Percentiles rank a stretch among this genome's conserved stretches.
Evolutionary conservation across 352 stramenopile species (phyloP).

Genomic region (Globisporangium cylindrosporum): DNA sequence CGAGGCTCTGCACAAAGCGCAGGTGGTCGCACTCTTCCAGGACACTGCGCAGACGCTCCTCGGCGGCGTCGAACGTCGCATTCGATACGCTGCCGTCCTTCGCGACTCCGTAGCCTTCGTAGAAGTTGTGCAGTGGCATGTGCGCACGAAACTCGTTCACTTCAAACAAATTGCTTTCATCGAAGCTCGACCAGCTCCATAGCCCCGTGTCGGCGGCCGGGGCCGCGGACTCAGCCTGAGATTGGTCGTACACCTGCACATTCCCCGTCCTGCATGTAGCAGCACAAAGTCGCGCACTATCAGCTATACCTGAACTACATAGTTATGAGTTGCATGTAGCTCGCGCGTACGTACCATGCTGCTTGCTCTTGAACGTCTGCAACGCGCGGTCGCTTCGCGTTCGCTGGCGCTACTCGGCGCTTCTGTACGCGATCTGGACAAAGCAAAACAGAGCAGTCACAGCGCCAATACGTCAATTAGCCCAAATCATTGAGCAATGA

Average conservation of each 20-base stretch:
- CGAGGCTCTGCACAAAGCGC: conserved; percentile 55
- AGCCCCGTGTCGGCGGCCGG: conserved; percentile 22
- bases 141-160: conserved; percentile 73
- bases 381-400: conserved; percentile 21
- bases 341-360: conserved; percentile 42
- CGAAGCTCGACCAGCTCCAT: conserved; percentile 60
- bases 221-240: conserved; percentile 15
- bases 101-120: conserved; percentile 46
- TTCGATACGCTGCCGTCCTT: conserved; percentile 53
- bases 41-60: conserved; percentile 58
- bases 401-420: conserved; percentile 20
- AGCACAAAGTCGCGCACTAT: not conserved
- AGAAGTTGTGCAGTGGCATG: conserved; percentile 83
- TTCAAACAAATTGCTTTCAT: conserved; percentile 60
- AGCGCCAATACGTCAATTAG: not conserved
- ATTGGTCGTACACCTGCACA: conserved; percentile 70
- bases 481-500: not conserved
- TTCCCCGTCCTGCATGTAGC: conserved; percentile 37
- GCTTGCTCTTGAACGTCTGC: conserved; percentile 25
- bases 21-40: conserved; percentile 74
- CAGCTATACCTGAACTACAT: not conserved
- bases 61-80: conserved; percentile 51
- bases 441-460: not conserved
- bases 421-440: conserved; percentile 39
- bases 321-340: not conserved